Base-by-base conservation (phyloP, 139 green algal genomes). In the Tetraselmis striata region DNA sequence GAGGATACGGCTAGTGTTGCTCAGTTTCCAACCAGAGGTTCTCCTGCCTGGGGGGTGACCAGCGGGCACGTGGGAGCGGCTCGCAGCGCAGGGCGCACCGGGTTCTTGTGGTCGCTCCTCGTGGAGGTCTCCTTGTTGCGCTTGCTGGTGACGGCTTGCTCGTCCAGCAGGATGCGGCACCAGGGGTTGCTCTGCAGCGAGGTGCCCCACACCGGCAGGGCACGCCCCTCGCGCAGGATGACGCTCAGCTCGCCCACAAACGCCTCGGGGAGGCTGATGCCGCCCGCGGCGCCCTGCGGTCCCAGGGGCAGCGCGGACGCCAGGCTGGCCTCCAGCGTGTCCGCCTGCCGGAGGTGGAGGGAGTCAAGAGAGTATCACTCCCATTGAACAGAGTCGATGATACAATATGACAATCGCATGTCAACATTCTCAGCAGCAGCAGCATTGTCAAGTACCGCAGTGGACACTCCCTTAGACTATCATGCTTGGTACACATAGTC, bases 121-220 rank as follows among this genome's bases (percentile, higher is more conserved):
- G 58, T 83, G 59, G 80, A 78, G 28, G 95, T 98, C 80, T 96
- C 95, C 76, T 90, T 90, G 74, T 98, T 94, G 0, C 89, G 84
- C 25, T 93, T 85, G 59, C 85, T 92, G 75, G 84, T 83, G n/a
- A 95, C 88, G 0, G 93, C 92, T 87, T 98, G 95, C 28, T 89
- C 81, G 23, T 95, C 95, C 79, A 98, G 85, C 76, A 88, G 86
- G 25, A 98, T 86, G 24, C 92, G 88, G 83, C 91, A 94, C 90
- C 95, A 98, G 23, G 95, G 95, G 86, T 98, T 98, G 92, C 81
- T 92, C 87, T 96, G 93, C 86, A 93, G 96, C 27, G 91, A 91
- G 82, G 97, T 94, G 78, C 94, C 95, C 93, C 94, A 97, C 58
- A 98, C 93, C 27, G 94, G 92, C 76, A 98, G 90, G 82, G 93